A percentile compares a stretch with the other conserved stretches of the same genome.
Evolutionary conservation across 176 grass and related monocot species (phyloP).

Genomic region (Panicum miliaceum): DNA sequence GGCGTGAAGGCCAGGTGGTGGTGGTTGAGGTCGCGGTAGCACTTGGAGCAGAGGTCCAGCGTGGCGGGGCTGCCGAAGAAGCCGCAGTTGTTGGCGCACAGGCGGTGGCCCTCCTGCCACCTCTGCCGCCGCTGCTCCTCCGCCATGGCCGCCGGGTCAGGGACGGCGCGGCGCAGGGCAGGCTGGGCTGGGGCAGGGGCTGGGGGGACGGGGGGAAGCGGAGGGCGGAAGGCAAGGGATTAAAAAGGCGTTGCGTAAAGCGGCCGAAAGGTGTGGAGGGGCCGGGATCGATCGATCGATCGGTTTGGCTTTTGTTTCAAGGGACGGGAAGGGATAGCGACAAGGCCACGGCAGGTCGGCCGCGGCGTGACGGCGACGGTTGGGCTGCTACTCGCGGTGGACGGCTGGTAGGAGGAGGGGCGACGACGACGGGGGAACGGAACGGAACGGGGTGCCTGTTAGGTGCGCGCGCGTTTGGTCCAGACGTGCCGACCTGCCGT

Average conservation of each 20-base stretch:
- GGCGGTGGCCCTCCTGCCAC: constrained; percentile 50
- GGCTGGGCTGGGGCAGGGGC: not conserved
- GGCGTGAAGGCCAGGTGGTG: not conserved
- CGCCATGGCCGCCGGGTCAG: constrained; percentile 35
- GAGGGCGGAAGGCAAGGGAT: constrained; percentile 25
- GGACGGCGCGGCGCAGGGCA: not conserved
- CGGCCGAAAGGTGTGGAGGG: constrained; percentile 23
- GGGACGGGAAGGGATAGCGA: constrained; percentile 49
- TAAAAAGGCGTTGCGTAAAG: constrained; percentile 45
- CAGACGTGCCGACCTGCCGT: not conserved
- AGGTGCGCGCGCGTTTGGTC: not conserved
- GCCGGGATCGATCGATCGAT: not conserved
- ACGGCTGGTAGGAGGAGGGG: not conserved
- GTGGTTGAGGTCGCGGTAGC: constrained; percentile 30
- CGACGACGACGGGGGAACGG: not conserved
- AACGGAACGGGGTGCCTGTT: constrained; percentile 1
- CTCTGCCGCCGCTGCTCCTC: constrained; percentile 50
- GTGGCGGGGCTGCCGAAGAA: constrained; percentile 55
- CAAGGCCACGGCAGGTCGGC: constrained; percentile 33
- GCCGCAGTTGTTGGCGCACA: constrained; percentile 51
- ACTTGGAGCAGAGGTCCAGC: constrained; percentile 58
- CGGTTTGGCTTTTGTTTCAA: constrained; percentile 52
- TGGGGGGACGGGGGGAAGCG: not conserved
- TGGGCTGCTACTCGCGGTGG: not conserved
- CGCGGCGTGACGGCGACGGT: not conserved